These are phyloP conservation scores for Sclerotinia trifoliorum DNA, from an alignment of 2,329 filamentous ascomycete species.

Conservation along the genomic window DNA sequence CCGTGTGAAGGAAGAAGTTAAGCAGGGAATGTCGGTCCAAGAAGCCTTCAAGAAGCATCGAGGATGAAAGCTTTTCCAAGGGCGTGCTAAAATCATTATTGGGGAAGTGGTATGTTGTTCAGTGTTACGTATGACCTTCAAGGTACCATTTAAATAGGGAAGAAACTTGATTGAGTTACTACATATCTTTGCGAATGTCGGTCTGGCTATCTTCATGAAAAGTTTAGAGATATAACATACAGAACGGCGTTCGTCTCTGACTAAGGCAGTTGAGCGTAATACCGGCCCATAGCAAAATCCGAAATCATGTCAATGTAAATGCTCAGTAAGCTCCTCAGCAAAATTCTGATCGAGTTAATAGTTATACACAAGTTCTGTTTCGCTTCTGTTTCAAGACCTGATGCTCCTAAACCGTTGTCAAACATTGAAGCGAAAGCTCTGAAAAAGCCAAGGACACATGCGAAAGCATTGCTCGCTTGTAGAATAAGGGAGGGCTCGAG, in stretches of 20 bases:
- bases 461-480: too few relatives aligned
- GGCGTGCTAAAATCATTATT: not conserved
- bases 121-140: not conserved
- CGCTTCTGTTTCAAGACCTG: not conserved
- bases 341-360: not conserved
- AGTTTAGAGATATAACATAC: not conserved
- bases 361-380: not conserved
- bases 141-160: not conserved
- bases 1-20: slow-evolving; percentile 64
- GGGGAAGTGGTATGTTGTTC: not conserved
- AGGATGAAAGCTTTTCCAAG: slow-evolving; percentile 18
- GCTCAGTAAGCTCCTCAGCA: not conserved
- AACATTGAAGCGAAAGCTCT: not conserved
- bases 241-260: not conserved
- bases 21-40: slow-evolving; percentile 58
- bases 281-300: not conserved
- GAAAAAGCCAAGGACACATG: not conserved
- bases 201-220: not conserved
- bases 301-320: not conserved
- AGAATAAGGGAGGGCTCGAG: too few relatives aligned
- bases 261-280: not conserved
- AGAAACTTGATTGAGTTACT: not conserved
- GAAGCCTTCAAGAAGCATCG: slow-evolving; percentile 59
- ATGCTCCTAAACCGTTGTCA: not conserved
- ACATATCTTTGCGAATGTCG: not conserved